Percentiles rank a stretch among this genome's conserved stretches.
These are phyloP conservation scores for Achlya hypogyna DNA, from an alignment of 352 stramenopile genomes.

Conservation along the genomic window DNA sequence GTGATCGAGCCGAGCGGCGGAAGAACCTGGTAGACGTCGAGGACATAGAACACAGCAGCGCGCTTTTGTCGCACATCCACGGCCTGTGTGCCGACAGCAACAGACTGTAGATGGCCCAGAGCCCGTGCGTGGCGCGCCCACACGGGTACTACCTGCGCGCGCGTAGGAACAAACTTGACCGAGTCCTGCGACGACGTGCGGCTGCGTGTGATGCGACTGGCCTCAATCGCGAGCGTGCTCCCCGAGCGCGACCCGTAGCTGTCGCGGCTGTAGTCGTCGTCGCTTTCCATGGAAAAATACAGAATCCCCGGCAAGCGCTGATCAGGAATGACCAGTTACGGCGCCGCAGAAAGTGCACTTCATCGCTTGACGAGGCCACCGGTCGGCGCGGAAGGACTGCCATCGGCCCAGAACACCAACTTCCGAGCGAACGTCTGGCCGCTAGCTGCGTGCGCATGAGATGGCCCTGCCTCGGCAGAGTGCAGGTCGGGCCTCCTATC, in stretches of 20 bases:
- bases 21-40: not conserved
- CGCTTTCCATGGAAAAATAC: not conserved
- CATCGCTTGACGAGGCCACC: no score
- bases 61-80: not conserved
- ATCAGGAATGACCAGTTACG: no score
- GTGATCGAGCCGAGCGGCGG: not conserved
- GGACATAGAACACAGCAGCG: not conserved
- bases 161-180: not conserved
- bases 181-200: not conserved
- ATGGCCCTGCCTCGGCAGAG: no score
- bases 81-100: not conserved
- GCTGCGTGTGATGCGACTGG: not conserved
- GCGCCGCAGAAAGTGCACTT: no score
- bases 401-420: no score
- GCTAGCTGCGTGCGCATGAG: no score
- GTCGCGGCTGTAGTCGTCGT: not conserved
- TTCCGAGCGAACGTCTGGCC: no score
- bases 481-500: no score
- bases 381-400: no score
- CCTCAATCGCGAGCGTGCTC: not conserved
- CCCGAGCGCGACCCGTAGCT: not conserved
- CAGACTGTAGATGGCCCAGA: not conserved
- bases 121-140: conserved; percentile 12
- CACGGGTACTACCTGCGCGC: not conserved
- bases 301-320: no score